Conservation (phyloP, 2,329 filamentous ascomycete species). For the Dothidotthia symphoricarpi region DNA sequence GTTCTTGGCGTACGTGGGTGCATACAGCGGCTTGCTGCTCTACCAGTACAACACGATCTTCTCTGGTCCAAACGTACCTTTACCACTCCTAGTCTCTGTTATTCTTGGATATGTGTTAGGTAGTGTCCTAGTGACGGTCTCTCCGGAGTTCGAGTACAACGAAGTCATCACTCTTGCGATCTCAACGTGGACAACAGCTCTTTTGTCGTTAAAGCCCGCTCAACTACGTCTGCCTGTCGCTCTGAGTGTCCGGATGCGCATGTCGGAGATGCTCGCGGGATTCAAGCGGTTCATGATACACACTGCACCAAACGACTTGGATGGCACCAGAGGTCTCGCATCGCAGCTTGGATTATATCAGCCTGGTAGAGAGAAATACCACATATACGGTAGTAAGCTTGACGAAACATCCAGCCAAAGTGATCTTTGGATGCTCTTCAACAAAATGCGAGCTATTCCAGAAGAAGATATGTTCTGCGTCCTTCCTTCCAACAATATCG, state of each 20-base stretch:
- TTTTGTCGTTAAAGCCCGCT: constrained; percentile 50
- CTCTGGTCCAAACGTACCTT: constrained; percentile 50
- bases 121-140: constrained; percentile 44
- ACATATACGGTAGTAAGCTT: constrained; percentile 45
- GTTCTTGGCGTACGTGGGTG: constrained; percentile 51
- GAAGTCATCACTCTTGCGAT: constrained; percentile 51
- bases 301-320: constrained; percentile 17
- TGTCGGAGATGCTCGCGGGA: constrained; percentile 17
- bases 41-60: constrained; percentile 54
- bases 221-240: constrained; percentile 49
- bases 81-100: constrained; percentile 49
- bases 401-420: constrained; percentile 52
- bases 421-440: constrained; percentile 50
- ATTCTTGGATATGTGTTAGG: constrained; percentile 50
- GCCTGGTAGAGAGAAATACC: constrained; percentile 34
- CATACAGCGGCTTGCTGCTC: constrained; percentile 54
- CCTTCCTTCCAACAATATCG: constrained; percentile 43
- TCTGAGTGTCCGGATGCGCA: constrained; percentile 31
- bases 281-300: constrained; percentile 12
- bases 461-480: constrained; percentile 46
- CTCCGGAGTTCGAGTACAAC: constrained; percentile 46
- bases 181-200: constrained; percentile 54
- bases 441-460: constrained; percentile 44
- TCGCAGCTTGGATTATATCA: constrained; percentile 20
- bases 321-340: constrained; percentile 26